Evolutionary conservation across 805 yeast species (phyloP).

Genomic region (Candida montana): DNA sequence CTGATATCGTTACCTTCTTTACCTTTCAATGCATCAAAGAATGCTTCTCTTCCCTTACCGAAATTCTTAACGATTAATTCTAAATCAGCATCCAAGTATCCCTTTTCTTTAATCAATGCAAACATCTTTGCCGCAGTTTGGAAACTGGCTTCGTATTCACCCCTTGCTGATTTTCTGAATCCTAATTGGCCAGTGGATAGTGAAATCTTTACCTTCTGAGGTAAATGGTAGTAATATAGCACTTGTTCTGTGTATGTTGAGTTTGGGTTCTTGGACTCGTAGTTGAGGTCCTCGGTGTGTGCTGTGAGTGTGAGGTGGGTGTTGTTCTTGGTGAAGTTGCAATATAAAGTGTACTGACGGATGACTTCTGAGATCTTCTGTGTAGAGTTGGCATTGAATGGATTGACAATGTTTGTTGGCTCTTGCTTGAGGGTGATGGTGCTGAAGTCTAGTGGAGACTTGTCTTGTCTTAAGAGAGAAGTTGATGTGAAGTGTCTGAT

Average conservation of each 20-base stretch:
- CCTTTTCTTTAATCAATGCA: conserved; percentile 59
- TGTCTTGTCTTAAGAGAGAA: conserved; percentile 6
- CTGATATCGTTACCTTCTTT: conserved; percentile 77
- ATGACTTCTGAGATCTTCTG: conserved; percentile 24
- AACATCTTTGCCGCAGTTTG: conserved; percentile 76
- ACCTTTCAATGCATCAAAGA: conserved; percentile 77
- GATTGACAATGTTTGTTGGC: conserved; percentile 7
- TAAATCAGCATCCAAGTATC: conserved; percentile 51
- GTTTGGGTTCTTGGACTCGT: conserved; percentile 48
- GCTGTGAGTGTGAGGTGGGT: conserved; percentile 73
- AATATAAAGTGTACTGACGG: conserved; percentile 70
- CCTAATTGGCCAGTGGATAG: conserved; percentile 84
- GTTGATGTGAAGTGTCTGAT: conserved; percentile 7
- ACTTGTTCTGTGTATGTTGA: conserved; percentile 63
- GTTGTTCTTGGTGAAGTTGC: conserved; percentile 75
- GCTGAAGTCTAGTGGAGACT: conserved; percentile 4
- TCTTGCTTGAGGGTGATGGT: background rate
- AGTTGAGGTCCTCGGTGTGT: conserved; percentile 59
- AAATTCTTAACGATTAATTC: conserved; percentile 78
- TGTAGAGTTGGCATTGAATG: conserved; percentile 5
- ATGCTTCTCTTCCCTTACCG: conserved; percentile 88
- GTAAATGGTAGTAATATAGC: conserved; percentile 70
- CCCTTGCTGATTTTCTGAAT: conserved; percentile 82
- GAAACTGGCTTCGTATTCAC: conserved; percentile 90
- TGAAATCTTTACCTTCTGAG: conserved; percentile 65